Conservation (phyloP, 176 grass and related monocot genomes). For the Alloteropsis semialata region DNA sequence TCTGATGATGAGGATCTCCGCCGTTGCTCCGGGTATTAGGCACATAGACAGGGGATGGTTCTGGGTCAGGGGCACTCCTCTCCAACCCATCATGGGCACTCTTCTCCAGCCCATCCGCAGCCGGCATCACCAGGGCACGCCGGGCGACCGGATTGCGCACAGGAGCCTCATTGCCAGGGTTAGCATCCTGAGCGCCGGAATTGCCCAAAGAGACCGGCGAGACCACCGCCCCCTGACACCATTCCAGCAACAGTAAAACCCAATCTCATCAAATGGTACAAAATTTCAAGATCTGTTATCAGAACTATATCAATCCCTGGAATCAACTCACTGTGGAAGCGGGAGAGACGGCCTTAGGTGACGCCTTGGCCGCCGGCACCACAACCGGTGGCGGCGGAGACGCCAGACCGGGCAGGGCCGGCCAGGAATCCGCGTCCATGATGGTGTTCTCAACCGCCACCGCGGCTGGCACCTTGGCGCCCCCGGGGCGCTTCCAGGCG, state of each 20-base stretch:
- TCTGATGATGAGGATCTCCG: conserved; percentile 38
- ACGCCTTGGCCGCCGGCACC: conserved; percentile 29
- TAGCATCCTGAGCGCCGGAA: conserved; percentile 18
- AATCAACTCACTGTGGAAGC: conserved; percentile 47
- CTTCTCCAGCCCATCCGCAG: conserved; percentile 15
- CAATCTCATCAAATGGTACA: conserved; percentile 14
- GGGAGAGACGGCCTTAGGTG: conserved; percentile 41
- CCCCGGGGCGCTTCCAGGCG: conserved; percentile 46
- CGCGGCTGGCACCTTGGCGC: conserved; percentile 16
- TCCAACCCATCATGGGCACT: conserved; percentile 25
- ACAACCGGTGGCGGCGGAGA: conserved; percentile 36
- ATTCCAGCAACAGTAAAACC: conserved; percentile 27
- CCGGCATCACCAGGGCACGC: conserved; percentile 30
- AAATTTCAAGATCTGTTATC: neutral
- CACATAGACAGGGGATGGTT: conserved; percentile 26
- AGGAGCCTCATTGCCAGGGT: conserved; percentile 4
- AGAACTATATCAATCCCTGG: conserved; percentile 15
- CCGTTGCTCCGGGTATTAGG: conserved; percentile 40
- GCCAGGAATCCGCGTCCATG: conserved; percentile 72
- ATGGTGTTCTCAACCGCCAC: conserved; percentile 46
- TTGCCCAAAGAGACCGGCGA: conserved; percentile 17
- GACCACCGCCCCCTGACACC: conserved; percentile 29
- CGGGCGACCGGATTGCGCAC: conserved; percentile 17
- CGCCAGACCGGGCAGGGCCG: conserved; percentile 64
- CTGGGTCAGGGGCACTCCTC: conserved; percentile 27